These are phyloP conservation scores for Tolypocladium capitatum DNA, from an alignment of 2,329 filamentous ascomycete species.

Conservation along the genomic window DNA sequence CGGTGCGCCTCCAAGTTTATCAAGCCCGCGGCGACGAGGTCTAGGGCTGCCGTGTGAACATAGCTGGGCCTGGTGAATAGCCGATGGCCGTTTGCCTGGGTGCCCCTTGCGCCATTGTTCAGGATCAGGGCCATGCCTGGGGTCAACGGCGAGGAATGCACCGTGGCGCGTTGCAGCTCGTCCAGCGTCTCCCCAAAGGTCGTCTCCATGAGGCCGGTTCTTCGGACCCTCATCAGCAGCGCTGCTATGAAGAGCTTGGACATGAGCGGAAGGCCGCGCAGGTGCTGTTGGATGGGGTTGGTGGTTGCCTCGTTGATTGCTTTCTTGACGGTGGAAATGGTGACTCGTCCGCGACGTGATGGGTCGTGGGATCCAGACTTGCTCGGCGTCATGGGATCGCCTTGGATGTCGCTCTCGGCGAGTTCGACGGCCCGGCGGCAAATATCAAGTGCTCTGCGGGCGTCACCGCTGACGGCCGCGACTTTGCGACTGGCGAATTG, in stretches of 20 bases:
- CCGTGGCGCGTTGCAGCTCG: conserved; percentile 39
- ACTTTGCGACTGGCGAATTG: conserved; percentile 96
- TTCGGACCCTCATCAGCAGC: conserved; percentile 61
- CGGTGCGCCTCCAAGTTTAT: conserved; percentile 69
- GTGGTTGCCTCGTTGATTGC: conserved; percentile 93
- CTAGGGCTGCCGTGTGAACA: conserved; percentile 61
- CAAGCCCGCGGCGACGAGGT: conserved; percentile 76
- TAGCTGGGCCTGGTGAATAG: conserved; percentile 20
- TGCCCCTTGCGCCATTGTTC: conserved; percentile 14
- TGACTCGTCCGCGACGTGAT: conserved; percentile 47
- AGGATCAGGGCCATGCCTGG: conserved; percentile 24
- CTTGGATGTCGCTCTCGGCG: conserved; percentile 56
- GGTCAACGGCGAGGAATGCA: conserved; percentile 19
- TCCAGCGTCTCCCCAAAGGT: conserved; percentile 81
- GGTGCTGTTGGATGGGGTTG: conserved; percentile 79
- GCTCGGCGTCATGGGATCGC: conserved; percentile 47
- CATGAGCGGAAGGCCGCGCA: conserved; percentile 67
- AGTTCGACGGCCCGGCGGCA: conserved; percentile 91
- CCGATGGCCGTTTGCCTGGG: conserved; percentile 14
- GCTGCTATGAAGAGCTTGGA: conserved; percentile 79
- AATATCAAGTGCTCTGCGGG: conserved; percentile 83
- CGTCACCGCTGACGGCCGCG: conserved; percentile 89
- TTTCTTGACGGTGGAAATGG: conserved; percentile 83
- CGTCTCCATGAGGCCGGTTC: conserved; percentile 77
- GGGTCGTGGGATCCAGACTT: conserved; percentile 25